Evolutionary conservation across 257 asterid species (phyloP).

Genomic region (Avicennia marina): DNA sequence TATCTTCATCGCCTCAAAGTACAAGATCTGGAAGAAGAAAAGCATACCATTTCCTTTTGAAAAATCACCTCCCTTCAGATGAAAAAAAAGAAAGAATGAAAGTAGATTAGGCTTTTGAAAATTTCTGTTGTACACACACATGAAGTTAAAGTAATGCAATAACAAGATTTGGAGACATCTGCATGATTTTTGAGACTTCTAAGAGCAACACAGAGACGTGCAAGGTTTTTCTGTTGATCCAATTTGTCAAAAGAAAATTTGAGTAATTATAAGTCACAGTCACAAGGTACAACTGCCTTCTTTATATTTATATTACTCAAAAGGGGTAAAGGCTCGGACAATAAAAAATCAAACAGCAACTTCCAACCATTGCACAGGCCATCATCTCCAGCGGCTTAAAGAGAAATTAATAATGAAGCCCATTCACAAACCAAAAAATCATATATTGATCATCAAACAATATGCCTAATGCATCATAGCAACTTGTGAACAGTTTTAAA

Average conservation of each 20-base stretch:
- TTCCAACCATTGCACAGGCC: constrained; percentile 1
- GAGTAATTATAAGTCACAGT: too few relatives aligned
- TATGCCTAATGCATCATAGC: constrained; percentile 3
- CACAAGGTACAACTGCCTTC: too few relatives aligned
- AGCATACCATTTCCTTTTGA: constrained; percentile 93
- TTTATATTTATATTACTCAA: too few relatives aligned
- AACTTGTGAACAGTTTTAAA: constrained; percentile 8
- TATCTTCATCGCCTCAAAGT: constrained; percentile 55
- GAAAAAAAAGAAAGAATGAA: constrained; percentile 19
- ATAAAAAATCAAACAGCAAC: neutral
- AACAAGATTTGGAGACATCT: neutral
- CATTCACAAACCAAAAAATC: neutral
- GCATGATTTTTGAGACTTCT: too few relatives aligned
- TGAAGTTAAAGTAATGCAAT: neutral
- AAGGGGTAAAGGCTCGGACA: too few relatives aligned
- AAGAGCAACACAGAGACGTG: too few relatives aligned
- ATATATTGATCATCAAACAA: neutral
- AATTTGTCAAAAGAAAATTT: too few relatives aligned
- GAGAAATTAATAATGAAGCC: neutral
- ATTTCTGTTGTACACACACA: neutral
- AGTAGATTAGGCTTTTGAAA: constrained; percentile 19
- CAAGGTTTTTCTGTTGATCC: too few relatives aligned
- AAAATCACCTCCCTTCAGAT: constrained; percentile 91
- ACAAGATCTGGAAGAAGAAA: constrained; percentile 60
- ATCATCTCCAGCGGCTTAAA: neutral